Base-by-base conservation (phyloP, 225 moss, liverwort and hornwort genomes). In the Pseudoscleropodium purum region DNA sequence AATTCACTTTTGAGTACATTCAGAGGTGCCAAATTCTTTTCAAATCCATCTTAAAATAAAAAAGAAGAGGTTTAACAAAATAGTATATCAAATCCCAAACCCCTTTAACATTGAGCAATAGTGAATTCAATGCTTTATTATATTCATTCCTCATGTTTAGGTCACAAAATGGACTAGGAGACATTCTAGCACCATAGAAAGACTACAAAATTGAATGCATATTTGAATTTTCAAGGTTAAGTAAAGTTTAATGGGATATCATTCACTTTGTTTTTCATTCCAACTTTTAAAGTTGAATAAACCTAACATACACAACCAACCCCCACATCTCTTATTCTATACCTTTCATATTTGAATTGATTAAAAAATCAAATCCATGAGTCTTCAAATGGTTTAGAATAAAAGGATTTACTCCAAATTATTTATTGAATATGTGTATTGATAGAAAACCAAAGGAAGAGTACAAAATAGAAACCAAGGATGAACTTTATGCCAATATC, bases 41-140 rank as follows among this genome's bases (percentile, higher is more conserved):
- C 16, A 25, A 41, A 26, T 41, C 41, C 41, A 72, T 72, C 11
- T 13, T 70, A 7, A 1, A 4, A 14, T 70, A 20, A 36, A 24
- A 39, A 9, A 18, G 0, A 68, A 34, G 34, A 66, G 5, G 10
- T 36, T 15, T 41, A 26, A 25, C 4, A 7, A 41, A 43, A 43
- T 27, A 9, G 0, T 5, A 5, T 8, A 43, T 5, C 4, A 73
- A 9, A 74, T 2, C 11, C 29, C 30, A 43, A 73, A 39, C 4
- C 7, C 7, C n/a, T 2, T 4, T 11, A 37, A n/a, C 13, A 69
- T 13, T 13, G 7, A n/a, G 7, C 1, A 1, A n/a, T n/a, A 24
- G 24, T 69, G 13, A n/a, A 39, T n/a, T 69, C n/a, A 7, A n/a
- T 73, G 29, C 17, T 74, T 1, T 27, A 29, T 16, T 16, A 10